Evolutionary conservation across 768 basidiomycete species (phyloP).

Genomic region (Boletus reticulatus): DNA sequence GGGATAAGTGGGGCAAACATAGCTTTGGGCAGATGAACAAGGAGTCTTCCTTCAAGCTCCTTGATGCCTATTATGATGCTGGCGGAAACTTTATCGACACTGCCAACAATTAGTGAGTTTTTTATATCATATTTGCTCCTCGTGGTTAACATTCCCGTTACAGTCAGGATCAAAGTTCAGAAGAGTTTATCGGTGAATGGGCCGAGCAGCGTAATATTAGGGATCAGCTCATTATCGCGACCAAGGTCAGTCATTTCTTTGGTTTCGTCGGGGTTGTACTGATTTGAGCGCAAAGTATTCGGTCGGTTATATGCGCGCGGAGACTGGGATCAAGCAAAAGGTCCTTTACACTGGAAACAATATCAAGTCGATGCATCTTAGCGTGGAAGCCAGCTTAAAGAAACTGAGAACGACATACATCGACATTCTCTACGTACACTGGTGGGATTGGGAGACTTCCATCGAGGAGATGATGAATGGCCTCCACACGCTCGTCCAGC

Average conservation of each 20-base stretch:
- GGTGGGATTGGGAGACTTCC: conserved; percentile 46
- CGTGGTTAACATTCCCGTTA: neutral
- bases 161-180: conserved; percentile 55
- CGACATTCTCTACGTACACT: conserved; percentile 31
- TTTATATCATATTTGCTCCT: neutral
- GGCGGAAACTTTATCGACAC: conserved; percentile 53
- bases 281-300: conserved; percentile 22
- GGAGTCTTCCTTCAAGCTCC: conserved; percentile 41
- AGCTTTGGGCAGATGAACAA: conserved; percentile 42
- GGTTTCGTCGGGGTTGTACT: neutral
- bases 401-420: neutral
- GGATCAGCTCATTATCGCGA: conserved; percentile 47
- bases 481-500: conserved; percentile 40
- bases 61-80: conserved; percentile 42
- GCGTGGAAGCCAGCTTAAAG: conserved; percentile 19
- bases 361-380: conserved; percentile 32
- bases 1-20: conserved; percentile 34
- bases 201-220: conserved; percentile 40
- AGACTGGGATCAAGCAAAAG: conserved; percentile 15
- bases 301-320: conserved; percentile 11
- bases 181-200: conserved; percentile 52
- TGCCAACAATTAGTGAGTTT: conserved; percentile 42
- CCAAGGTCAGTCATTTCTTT: conserved; percentile 26
- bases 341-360: conserved; percentile 37
- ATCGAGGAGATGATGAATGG: conserved; percentile 47